Percentiles rank a stretch among this genome's conserved stretches.
These are phyloP conservation scores for Cercospora beticola DNA, from an alignment of 2,329 filamentous ascomycete genomes.

Conservation along the genomic window DNA sequence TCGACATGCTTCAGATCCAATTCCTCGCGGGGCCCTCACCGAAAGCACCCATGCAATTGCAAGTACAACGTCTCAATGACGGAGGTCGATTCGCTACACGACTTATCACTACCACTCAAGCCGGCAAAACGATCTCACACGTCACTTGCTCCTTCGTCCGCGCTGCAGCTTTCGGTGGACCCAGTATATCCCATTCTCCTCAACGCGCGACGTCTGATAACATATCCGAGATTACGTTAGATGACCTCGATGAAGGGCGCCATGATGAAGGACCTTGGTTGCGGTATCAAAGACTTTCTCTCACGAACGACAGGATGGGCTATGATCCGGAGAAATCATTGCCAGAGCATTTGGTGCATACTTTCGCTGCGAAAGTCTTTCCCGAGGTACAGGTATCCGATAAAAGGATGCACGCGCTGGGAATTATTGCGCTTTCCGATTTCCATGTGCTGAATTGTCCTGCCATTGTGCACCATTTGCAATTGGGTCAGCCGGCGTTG, in stretches of 20 bases:
- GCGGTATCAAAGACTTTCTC: conserved; percentile 20
- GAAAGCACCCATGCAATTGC: conserved; percentile 4
- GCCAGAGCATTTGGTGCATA: conserved; percentile 16
- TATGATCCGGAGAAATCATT: neutral
- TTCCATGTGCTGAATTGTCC: conserved; percentile 24
- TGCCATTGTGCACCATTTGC: conserved; percentile 14
- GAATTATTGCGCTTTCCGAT: conserved; percentile 22
- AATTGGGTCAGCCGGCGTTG: conserved; percentile 12
- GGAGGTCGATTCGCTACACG: conserved; percentile 18
- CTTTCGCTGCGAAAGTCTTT: conserved; percentile 15
- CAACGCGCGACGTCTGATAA: conserved; percentile 10
- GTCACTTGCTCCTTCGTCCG: conserved; percentile 25
- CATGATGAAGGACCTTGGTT: conserved; percentile 19
- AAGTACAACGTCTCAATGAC: conserved; percentile 17
- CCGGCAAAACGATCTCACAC: conserved; percentile 10
- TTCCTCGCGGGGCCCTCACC: conserved; percentile 6
- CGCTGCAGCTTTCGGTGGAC: conserved; percentile 10
- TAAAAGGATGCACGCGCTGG: conserved; percentile 13
- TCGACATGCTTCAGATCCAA: conserved; percentile 16
- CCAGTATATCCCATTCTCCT: conserved; percentile 17
- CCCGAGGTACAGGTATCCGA: conserved; percentile 6
- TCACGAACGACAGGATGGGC: conserved; percentile 1
- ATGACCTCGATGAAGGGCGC: conserved; percentile 17
- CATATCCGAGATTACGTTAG: conserved; percentile 17
- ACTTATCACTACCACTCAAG: conserved; percentile 15